A percentile compares a stretch with the other conserved stretches of the same genome.
Conservation (phyloP, 2,329 filamentous ascomycete genomes). For the Colletotrichum liaoningense region DNA sequence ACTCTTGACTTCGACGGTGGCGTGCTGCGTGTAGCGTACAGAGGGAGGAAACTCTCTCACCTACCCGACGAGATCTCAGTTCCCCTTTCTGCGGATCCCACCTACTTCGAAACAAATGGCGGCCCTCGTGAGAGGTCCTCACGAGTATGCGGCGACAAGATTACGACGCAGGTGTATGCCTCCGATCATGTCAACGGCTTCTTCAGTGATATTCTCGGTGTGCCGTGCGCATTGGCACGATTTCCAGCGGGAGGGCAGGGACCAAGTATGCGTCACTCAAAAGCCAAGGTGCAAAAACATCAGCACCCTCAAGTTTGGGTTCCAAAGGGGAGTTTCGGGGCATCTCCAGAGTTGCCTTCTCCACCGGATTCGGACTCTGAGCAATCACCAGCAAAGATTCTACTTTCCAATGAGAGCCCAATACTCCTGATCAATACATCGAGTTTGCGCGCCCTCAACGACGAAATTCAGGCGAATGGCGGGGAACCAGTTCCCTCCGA, state of each 20-base stretch:
- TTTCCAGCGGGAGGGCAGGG: slow-evolving; percentile 78
- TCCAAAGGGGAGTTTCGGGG: slow-evolving; percentile 59
- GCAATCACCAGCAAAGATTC: slow-evolving; percentile 64
- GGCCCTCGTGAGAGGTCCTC: slow-evolving; percentile 61
- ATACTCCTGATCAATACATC: slow-evolving; percentile 86
- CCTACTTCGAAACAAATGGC: slow-evolving; percentile 58
- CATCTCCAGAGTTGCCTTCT: slow-evolving; percentile 64
- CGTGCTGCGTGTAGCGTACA: slow-evolving; percentile 70
- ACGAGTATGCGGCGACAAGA: slow-evolving; percentile 84
- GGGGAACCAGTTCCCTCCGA: slow-evolving; percentile 75
- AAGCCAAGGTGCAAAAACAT: slow-evolving; percentile 74
- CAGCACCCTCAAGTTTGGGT: slow-evolving; percentile 48
- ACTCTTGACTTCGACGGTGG: slow-evolving; percentile 76
- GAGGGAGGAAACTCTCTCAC: slow-evolving; percentile 44
- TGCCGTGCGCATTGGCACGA: slow-evolving; percentile 85
- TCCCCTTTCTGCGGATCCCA: slow-evolving; percentile 77
- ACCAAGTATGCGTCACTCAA: slow-evolving; percentile 74
- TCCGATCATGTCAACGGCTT: slow-evolving; percentile 76
- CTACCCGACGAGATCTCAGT: slow-evolving; percentile 56
- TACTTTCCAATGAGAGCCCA: slow-evolving; percentile 93
- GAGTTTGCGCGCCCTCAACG: slow-evolving; percentile 83
- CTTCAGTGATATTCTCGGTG: slow-evolving; percentile 79
- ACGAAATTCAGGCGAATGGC: slow-evolving; percentile 71
- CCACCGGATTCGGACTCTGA: slow-evolving; percentile 70
- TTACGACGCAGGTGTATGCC: slow-evolving; percentile 78